Conservation (phyloP, 2,329 filamentous ascomycete genomes). For the Beauveria varroae region DNA sequence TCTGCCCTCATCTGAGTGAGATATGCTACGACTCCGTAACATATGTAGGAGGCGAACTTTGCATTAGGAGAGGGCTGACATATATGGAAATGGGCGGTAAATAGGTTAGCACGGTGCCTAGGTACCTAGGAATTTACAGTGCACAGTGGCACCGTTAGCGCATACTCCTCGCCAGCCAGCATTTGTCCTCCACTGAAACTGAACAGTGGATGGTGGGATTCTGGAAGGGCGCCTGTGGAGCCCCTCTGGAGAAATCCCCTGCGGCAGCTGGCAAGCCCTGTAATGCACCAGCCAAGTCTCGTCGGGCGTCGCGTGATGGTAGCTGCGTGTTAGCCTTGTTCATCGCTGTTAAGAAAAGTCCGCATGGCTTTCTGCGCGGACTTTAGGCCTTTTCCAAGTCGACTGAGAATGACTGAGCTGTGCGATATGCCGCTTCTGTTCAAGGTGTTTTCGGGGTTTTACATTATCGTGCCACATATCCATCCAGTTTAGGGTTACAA, state of each 20-base stretch:
- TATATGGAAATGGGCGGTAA: too few relatives aligned
- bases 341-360: neutral
- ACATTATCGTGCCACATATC: neutral
- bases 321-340: too few relatives aligned
- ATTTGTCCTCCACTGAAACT: neutral
- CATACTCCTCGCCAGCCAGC: neutral
- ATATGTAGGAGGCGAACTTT: too few relatives aligned
- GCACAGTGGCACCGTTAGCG: neutral
- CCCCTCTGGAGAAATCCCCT: neutral
- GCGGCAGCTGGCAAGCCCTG: neutral
- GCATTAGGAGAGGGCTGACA: too few relatives aligned
- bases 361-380: neutral
- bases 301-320: too few relatives aligned
- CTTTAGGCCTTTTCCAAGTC: neutral
- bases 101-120: too few relatives aligned
- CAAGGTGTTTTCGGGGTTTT: neutral
- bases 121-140: too few relatives aligned
- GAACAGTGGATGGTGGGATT: neutral
- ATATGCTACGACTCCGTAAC: too few relatives aligned
- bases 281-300: neutral
- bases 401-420: neutral
- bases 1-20: too few relatives aligned
- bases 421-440: neutral
- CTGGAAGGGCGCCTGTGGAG: neutral
- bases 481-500: too few relatives aligned